phyloP scores from a whole-genome alignment of 345 rosid species.

The Punica granatum region DNA sequence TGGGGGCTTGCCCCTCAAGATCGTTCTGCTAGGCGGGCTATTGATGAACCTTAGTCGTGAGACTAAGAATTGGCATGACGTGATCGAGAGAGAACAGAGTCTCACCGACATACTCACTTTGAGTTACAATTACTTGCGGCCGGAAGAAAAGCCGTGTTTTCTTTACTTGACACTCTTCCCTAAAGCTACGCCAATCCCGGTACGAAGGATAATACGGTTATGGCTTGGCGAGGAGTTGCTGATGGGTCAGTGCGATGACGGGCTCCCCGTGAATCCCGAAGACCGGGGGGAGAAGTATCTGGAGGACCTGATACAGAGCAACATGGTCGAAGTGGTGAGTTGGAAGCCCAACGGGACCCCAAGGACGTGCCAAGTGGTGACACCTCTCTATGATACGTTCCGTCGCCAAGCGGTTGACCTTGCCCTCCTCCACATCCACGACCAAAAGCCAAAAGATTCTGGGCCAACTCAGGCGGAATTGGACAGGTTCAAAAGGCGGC shows the following conservation, averaged over 20 bases:
- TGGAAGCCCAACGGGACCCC: slow-evolving; percentile 18
- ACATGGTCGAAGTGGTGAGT: slow-evolving; percentile 14
- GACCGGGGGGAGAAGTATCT: slow-evolving; percentile 8
- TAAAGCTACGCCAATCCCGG: slow-evolving; percentile 3
- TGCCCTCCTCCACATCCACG: slow-evolving; percentile 5
- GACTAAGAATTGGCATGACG: neutral
- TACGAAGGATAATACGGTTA: slow-evolving; percentile 16
- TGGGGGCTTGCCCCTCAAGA: neutral
- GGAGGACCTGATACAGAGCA: slow-evolving; percentile 9
- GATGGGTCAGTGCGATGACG: too few relatives aligned
- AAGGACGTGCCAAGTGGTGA: slow-evolving; percentile 12
- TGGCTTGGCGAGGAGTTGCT: slow-evolving; percentile 25
- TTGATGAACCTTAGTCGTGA: neutral
- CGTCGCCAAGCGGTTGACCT: slow-evolving; percentile 3
- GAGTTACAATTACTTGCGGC: slow-evolving; percentile 11
- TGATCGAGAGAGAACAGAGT: neutral
- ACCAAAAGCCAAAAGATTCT: neutral
- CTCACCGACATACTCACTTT: neutral
- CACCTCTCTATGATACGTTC: slow-evolving; percentile 12
- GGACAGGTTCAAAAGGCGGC: neutral
- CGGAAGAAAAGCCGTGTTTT: slow-evolving; percentile 13
- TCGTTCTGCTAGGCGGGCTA: neutral
- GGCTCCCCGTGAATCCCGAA: too few relatives aligned
- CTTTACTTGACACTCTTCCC: slow-evolving; percentile 19
- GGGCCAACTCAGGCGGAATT: neutral